A percentile compares a stretch with the other conserved stretches of the same genome.
Conservation (phyloP, 1,284 basidiomycete species). For the Ganoderma resinaceum region DNA sequence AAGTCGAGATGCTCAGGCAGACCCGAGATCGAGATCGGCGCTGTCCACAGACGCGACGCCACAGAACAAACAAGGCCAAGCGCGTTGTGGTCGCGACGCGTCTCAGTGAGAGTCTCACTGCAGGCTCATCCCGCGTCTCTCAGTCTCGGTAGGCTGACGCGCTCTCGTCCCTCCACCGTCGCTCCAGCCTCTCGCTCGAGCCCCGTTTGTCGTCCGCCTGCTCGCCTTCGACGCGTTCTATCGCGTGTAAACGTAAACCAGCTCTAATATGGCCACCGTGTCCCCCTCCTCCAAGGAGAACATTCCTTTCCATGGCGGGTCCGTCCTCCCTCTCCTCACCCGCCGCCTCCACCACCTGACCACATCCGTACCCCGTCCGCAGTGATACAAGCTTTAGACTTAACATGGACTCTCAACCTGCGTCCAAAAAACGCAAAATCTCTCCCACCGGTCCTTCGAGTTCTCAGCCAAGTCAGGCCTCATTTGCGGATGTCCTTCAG, state of each 20-base stretch:
- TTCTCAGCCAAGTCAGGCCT: conserved; percentile 49
- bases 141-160: conserved; percentile 19
- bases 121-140: conserved; percentile 31
- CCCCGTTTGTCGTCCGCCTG: conserved; percentile 3
- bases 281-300: conserved; percentile 40
- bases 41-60: conserved; percentile 21
- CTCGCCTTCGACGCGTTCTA: background rate
- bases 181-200: conserved; percentile 1
- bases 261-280: conserved; percentile 25
- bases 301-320: conserved; percentile 37
- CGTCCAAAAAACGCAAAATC: conserved; percentile 67
- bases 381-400: conserved; percentile 34
- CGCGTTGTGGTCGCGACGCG: conserved; percentile 30
- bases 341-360: conserved; percentile 2
- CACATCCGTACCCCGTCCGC: conserved; percentile 1
- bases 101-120: too few species aligned
- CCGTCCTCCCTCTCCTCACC: background rate
- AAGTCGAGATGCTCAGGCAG: background rate
- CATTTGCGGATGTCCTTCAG: conserved; percentile 83
- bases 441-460: conserved; percentile 42
- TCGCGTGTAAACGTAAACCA: background rate
- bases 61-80: conserved; percentile 39
- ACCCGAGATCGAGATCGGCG: too few species aligned
- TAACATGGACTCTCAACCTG: conserved; percentile 47
- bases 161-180: conserved; percentile 7